Conservation (phyloP, 2,329 filamentous ascomycete genomes). For the Zelopaecilomyces penicillatus region DNA sequence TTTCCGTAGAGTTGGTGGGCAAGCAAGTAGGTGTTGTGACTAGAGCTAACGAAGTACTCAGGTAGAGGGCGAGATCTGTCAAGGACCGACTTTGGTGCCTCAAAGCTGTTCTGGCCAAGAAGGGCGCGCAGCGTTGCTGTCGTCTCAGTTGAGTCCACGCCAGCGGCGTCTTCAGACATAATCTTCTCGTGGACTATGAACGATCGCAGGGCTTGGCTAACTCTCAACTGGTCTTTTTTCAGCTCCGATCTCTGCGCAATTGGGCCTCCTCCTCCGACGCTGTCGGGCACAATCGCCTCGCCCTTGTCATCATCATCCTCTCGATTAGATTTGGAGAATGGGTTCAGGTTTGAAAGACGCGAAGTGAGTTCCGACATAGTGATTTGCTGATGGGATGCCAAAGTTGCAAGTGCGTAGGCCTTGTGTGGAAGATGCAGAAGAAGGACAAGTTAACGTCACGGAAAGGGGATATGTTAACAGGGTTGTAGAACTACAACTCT, state of each 20-base stretch:
- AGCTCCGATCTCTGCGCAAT: slow-evolving; percentile 39
- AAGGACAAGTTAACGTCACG: no score
- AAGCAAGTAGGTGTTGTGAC: slow-evolving; percentile 65
- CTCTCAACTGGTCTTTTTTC: slow-evolving; percentile 45
- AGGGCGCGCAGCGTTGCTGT: slow-evolving; percentile 40
- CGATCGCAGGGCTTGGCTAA: slow-evolving; percentile 49
- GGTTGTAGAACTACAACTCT: no score
- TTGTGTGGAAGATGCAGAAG: no score
- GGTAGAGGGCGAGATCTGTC: slow-evolving; percentile 53
- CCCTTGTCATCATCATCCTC: slow-evolving; percentile 27
- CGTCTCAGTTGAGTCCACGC: slow-evolving; percentile 31
- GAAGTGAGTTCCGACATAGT: slow-evolving; percentile 20
- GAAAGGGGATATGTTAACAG: no score
- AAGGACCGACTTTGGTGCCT: slow-evolving; percentile 44
- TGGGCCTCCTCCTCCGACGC: slow-evolving; percentile 53
- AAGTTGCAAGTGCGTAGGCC: no score
- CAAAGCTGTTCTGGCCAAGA: slow-evolving; percentile 48
- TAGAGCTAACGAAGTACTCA: slow-evolving; percentile 65
- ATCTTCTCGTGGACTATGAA: slow-evolving; percentile 47
- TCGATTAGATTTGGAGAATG: slow-evolving; percentile 16
- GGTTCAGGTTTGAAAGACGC: slow-evolving; percentile 22
- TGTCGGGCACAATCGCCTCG: slow-evolving; percentile 25
- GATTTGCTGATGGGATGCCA: not conserved
- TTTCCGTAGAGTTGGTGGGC: slow-evolving; percentile 61
- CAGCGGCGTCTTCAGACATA: slow-evolving; percentile 39